These are phyloP conservation scores for Lophium mytilinum DNA, from an alignment of 495 filamentous ascomycete genomes.

Conservation along the genomic window DNA sequence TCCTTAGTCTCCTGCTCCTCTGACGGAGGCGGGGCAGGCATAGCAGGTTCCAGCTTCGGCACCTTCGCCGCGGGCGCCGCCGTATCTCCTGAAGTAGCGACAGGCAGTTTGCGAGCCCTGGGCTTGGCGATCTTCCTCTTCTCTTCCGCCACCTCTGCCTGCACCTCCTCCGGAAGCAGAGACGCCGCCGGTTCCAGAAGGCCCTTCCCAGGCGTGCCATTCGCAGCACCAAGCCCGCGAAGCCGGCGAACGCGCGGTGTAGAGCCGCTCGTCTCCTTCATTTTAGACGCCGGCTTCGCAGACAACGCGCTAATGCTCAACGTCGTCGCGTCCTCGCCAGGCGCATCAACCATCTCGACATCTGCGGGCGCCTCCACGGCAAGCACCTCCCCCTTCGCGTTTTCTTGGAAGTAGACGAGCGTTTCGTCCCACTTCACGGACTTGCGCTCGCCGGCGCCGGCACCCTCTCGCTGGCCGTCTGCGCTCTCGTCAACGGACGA, in stretches of 20 bases:
- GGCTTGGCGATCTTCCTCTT: constrained; percentile 1
- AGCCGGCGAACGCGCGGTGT: constrained; percentile 13
- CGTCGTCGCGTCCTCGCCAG: not conserved
- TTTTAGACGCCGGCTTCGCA: constrained; percentile 2
- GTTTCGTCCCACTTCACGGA: constrained; percentile 19
- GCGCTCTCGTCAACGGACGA: not conserved
- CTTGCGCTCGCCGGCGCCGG: constrained; percentile 1
- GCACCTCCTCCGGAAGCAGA: constrained; percentile 8
- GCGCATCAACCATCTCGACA: not conserved
- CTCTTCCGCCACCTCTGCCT: constrained; percentile 13
- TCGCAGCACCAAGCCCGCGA: constrained; percentile 16
- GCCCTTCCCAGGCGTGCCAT: constrained; percentile 25
- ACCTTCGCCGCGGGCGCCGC: not conserved
- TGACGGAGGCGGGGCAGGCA: no score
- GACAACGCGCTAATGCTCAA: not conserved
- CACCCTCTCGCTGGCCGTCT: not conserved
- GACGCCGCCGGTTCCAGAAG: constrained; percentile 16
- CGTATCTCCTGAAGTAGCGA: not conserved
- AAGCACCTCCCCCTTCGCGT: not conserved
- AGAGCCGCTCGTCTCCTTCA: constrained; percentile 10
- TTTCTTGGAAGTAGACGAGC: constrained; percentile 21
- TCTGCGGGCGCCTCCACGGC: constrained; percentile 1
- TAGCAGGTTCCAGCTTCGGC: not conserved
- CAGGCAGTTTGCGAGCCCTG: not conserved
- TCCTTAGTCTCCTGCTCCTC: constrained; percentile 5